Conservation (phyloP, 2,329 filamentous ascomycete species). For the Graphilbum sp. region DNA sequence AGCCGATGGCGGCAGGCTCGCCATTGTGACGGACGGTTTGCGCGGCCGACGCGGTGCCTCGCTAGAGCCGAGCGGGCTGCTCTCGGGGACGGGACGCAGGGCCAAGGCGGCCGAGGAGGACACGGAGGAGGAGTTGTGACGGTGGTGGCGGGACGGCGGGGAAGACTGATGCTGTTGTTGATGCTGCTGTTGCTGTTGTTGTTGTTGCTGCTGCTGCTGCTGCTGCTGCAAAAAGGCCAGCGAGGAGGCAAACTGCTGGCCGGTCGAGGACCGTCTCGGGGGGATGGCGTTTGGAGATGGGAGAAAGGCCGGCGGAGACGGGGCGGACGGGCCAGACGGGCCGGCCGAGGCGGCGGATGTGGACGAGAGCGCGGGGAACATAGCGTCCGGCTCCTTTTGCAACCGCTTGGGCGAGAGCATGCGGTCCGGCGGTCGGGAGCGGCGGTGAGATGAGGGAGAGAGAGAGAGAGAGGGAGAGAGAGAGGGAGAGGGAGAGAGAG, state of each 20-base stretch:
- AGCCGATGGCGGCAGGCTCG: neutral
- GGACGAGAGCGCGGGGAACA: conserved; percentile 8
- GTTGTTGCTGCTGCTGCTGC: conserved; percentile 3
- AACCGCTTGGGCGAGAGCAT: conserved; percentile 7
- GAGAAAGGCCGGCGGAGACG: conserved; percentile 14
- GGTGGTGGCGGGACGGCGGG: neutral
- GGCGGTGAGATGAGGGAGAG: neutral
- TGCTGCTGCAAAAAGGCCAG: no score
- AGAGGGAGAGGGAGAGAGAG: no score
- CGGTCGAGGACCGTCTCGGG: conserved; percentile 54
- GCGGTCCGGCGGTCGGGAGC: no score
- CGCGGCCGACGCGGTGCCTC: conserved; percentile 13
- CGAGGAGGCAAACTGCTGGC: no score
- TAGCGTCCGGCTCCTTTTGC: conserved; percentile 10
- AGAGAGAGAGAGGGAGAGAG: no score
- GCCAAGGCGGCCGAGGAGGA: conserved; percentile 11
- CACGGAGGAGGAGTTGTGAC: conserved; percentile 1
- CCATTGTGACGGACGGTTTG: conserved; percentile 14
- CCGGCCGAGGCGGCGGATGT: neutral
- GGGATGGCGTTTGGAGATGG: conserved; percentile 53
- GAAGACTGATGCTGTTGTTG: neutral
- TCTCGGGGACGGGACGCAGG: conserved; percentile 39
- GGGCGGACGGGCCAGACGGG: conserved; percentile 1
- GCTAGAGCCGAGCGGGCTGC: conserved; percentile 35
- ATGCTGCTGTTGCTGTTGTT: neutral